Conservation (phyloP, 495 filamentous ascomycete genomes). For the Penicillium canariense region DNA sequence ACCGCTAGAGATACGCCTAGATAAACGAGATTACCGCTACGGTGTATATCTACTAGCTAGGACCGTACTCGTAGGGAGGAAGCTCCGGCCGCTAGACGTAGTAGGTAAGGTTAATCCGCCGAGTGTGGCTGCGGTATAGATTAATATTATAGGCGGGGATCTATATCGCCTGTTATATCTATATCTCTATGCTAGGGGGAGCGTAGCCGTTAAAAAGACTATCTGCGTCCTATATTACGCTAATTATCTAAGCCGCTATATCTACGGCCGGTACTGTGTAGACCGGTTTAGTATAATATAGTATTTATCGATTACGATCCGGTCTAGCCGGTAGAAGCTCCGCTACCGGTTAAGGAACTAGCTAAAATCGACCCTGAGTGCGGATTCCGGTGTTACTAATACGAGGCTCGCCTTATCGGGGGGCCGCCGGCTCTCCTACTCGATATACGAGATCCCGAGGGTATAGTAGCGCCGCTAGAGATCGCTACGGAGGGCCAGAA, state of each 20-base stretch:
- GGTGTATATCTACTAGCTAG: background rate
- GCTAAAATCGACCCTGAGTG: background rate
- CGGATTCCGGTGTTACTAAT: constrained; percentile 21
- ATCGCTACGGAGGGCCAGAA: constrained; percentile 16
- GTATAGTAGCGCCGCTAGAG: constrained; percentile 5
- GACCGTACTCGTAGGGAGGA: background rate
- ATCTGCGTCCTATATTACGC: constrained; percentile 8
- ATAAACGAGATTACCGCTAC: background rate
- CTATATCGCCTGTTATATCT: constrained; percentile 2
- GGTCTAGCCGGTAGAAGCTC: background rate
- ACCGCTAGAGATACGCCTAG: background rate
- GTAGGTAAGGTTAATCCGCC: background rate
- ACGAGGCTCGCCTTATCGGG: constrained; percentile 16
- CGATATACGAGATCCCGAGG: constrained; percentile 7
- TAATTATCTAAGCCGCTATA: background rate
- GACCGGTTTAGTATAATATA: background rate
- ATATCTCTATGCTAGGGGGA: constrained; percentile 14
- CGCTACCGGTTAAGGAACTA: background rate
- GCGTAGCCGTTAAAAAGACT: constrained; percentile 24
- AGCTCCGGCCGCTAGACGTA: background rate
- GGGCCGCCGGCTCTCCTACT: constrained; percentile 8
- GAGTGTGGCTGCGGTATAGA: background rate
- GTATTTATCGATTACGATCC: background rate
- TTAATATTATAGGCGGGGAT: background rate
- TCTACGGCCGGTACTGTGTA: background rate